A percentile compares a stretch with the other conserved stretches of the same genome.
These are phyloP conservation scores for Chaetomium tenue DNA, from an alignment of 495 filamentous ascomycete genomes.

Conservation along the genomic window DNA sequence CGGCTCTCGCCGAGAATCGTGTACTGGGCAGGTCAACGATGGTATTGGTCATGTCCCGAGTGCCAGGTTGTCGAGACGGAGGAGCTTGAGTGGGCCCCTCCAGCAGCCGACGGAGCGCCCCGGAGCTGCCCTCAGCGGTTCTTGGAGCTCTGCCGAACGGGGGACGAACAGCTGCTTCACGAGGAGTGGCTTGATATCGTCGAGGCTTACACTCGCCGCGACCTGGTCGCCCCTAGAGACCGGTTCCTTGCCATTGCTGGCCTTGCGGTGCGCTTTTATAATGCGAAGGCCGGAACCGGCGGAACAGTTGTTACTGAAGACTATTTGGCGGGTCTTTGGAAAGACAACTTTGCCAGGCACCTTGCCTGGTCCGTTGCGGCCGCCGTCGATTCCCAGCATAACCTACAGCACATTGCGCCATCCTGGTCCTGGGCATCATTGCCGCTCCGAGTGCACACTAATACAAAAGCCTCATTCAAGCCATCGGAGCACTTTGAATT, in stretches of 20 bases:
- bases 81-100: constrained; percentile 10
- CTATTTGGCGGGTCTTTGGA: constrained; percentile 36
- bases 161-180: constrained; percentile 30
- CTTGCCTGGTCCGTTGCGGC: constrained; percentile 33
- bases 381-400: constrained; percentile 20
- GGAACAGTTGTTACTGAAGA: constrained; percentile 27
- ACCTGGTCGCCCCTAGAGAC: constrained; percentile 32
- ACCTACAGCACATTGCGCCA: constrained; percentile 32
- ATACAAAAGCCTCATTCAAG: constrained; percentile 27
- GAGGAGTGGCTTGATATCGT: constrained; percentile 40
- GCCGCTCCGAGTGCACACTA: constrained; percentile 27
- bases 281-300: constrained; percentile 29
- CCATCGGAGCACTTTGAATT: constrained; percentile 30
- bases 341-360: constrained; percentile 33
- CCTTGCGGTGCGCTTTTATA: constrained; percentile 37
- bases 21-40: constrained; percentile 35
- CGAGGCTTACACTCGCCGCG: constrained; percentile 34
- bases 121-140: constrained; percentile 34
- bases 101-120: neutral
- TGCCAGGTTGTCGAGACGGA: constrained; percentile 27
- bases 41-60: constrained; percentile 39
- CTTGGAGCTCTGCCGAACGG: constrained; percentile 31
- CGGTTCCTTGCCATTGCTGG: constrained; percentile 36
- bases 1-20: constrained; percentile 36
- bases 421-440: constrained; percentile 38